Evolutionary conservation across 139 green algal genomes (phyloP), one percentile per base, ranked within the genome.

Genomic region (Pleodorina starrii): DNA sequence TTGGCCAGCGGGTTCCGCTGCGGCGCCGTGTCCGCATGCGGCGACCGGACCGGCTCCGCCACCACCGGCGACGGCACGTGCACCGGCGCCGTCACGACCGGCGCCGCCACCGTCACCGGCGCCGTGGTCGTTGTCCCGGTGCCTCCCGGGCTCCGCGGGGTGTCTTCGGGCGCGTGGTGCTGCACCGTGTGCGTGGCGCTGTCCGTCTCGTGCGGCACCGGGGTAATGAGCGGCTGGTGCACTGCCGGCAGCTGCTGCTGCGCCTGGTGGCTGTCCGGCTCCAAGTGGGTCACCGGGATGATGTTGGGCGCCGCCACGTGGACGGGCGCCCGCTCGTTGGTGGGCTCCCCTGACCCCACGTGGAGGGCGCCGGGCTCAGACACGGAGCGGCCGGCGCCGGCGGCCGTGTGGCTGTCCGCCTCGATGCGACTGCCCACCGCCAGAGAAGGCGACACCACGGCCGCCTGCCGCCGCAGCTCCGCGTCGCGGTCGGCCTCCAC

Each of bases 401-500:
- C 60, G 12, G 17, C 43, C 17, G 63, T 19, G 35, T 29, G 21
- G 43, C 42, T 42, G 35, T 79, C 82, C 44, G 68, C 32, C 50
- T 84, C 76, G 50, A 77, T 87, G 81, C 81, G 60, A 17, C 60
- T 66, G 43, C 60, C 60, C 60, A 78, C 60, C 1, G 82, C 66
- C 66, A 80, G 44, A 0, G 63, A 69, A 5, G 63, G 66, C 44
- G 43, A 44, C 44, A 7, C 3, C 32, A 79, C 42, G 10, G 42
- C 12, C 17, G 35, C 25, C 2, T 48, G 1, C 46, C 27, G 40
- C 54, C 50, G n/a, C 42, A 23, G 16, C 42, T 87, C 81, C 7
- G 81, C 81, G 10, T 44, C 60, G 0, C 60, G 43, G 42, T 87
- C 81, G 29, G 81, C 60, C 43, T 87, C 81, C 21, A 77, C 44